Base-by-base conservation (phyloP, 2,329 filamentous ascomycete genomes). In the Xylaria sp. region DNA sequence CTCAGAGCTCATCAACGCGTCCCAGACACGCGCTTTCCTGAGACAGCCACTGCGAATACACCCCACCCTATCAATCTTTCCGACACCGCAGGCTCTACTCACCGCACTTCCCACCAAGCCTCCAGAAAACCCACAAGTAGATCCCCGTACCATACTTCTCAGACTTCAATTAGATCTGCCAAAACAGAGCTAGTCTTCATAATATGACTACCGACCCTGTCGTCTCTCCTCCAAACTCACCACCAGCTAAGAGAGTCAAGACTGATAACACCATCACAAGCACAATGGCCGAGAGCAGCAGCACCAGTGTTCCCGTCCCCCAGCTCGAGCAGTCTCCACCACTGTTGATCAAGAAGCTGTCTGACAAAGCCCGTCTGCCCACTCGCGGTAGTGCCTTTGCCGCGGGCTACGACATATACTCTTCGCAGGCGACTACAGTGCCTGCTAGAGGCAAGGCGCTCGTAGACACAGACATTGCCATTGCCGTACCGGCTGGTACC, bases 351-450 rank as follows among this genome's bases (percentile, higher is more conserved):
- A 94, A 97, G 84, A 93, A 96, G 78, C 89, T 98, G 62, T 90
- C 90, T 8, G 82, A 88, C 38, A 87, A 89, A 67, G 95, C 90
- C n/a, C 86, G 85, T 49, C 84, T 94, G 23, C 95, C 95, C 11
- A 98, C 92, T 0, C 89, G 94, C 58, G 95, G 95, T 69, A 96
- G 92, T 69, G 90, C 89, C 55, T 94, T 92, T 74, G 92, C 95
- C 0, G 95, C 95, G 1, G 95, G 95, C 37, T 98, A 98, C 80
- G 95, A 99, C 78, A 75, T 99, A 61, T 98, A 97, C 79, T 90
- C 88, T 54, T 86, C 92, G 2, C 87, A 87, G 73, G 86, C 90
- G 38, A 89, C 89, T 3, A 84, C 86, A 2, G 89, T 99, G 60
- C 94, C 94, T 0, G 88, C 91, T 1, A 84, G 92, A 63, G 94